Evolutionary conservation across 78 protist species (phyloP).

Genomic region (Dictyostelium purpureum): DNA sequence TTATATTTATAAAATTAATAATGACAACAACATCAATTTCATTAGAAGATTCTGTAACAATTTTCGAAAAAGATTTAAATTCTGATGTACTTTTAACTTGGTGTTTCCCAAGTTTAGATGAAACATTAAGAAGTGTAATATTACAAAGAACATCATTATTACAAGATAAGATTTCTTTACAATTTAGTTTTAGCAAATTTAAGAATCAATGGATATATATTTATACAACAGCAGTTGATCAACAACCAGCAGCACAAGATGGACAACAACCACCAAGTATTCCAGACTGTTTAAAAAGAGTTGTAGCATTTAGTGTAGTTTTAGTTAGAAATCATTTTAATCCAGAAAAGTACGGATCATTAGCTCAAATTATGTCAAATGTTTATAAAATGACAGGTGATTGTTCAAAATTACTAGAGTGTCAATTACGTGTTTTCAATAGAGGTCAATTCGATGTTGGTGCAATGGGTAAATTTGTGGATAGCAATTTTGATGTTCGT

Average conservation of each 20-base stretch:
- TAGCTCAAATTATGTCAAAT: slow-evolving; percentile 71
- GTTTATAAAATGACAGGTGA: slow-evolving; percentile 56
- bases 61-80: slow-evolving; percentile 63
- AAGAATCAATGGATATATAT: slow-evolving; percentile 72
- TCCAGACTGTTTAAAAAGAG: slow-evolving; percentile 47
- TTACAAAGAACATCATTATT: slow-evolving; percentile 40
- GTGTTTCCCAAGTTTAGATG: slow-evolving; percentile 49
- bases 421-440: slow-evolving; percentile 68
- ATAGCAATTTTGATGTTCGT: slow-evolving; percentile 48
- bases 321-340: slow-evolving; percentile 68
- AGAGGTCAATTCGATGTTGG: slow-evolving; percentile 79
- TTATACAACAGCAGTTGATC: slow-evolving; percentile 3
- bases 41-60: slow-evolving; percentile 49
- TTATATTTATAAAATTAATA: too few relatives aligned
- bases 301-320: slow-evolving; percentile 40
- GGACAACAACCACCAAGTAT: neutral
- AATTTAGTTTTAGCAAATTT: slow-evolving; percentile 59
- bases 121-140: slow-evolving; percentile 24
- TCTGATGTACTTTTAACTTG: slow-evolving; percentile 60
- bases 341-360: slow-evolving; percentile 77
- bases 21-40: slow-evolving; percentile 37
- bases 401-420: slow-evolving; percentile 60
- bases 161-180: slow-evolving; percentile 36
- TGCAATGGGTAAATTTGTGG: slow-evolving; percentile 65
- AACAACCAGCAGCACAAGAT: neutral